Evolutionary conservation across 176 grass and related monocot species (phyloP), one percentile per base, ranked within the genome.

Genomic region (Triticum monococcum): DNA sequence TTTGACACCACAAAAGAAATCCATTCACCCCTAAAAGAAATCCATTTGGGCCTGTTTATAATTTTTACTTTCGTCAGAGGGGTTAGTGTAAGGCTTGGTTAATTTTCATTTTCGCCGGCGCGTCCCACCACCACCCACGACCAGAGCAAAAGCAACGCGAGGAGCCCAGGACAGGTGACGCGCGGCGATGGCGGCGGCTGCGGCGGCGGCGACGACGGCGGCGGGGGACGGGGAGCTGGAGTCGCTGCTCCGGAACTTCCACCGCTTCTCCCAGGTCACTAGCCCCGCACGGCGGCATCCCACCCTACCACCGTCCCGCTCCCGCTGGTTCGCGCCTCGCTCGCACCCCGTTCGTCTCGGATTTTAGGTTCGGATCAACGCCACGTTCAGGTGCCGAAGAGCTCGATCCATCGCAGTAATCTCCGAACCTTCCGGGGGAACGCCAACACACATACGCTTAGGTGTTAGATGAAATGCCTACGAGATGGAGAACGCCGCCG

Each of bases 181-280:
- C 5, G 66, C 50, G 8, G 66, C 16, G 33, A 87, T 77, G 70
- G 38, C 46, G 62, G 26, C 59, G 46, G 84, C 41, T 30, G 79
- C 79, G 50, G n/a, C 45, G 50, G 33, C 59, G 48, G 84, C 25
- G 37, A 76, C 79, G 64, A 22, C 69, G 18, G 38, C 79, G 8
- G 38, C 32, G 16, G 89, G 87, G 66, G 90, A 92, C 52, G 83
- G 94, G 78, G 86, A 81, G 78, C 48, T 92, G 86, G 86, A 97
- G 23, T 89, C 83, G 32, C 60, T 94, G 40, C 87, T 94, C 74
- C 69, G 71, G 9, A 92, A 84, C 86, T 97, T 97, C 80, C 89
- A 89, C n/a, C 85, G 84, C 69, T 81, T 97, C 63, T 94, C 81
- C 81, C 87, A 97, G 81, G 91, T 89, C 69, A 26, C 77, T 77